Evolutionary conservation across 192 early-diverging fungal genomes (phyloP).

Genomic region (Mortierella hygrophila): DNA sequence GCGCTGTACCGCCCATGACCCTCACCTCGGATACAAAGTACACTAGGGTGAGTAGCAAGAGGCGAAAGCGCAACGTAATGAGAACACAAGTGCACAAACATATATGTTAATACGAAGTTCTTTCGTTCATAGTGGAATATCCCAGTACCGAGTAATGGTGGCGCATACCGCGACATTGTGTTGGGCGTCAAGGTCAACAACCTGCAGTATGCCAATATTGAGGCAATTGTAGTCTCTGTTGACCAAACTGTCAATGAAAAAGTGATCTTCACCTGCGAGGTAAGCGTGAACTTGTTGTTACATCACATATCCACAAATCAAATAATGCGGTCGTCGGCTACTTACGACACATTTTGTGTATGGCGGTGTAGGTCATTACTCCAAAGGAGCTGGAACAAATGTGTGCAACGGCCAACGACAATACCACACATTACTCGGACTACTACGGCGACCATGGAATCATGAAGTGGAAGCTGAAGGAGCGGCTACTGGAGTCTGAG

Average conservation of each 20-base stretch:
- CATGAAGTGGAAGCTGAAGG: not conserved
- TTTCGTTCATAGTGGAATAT: not conserved
- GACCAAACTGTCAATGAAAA: not conserved
- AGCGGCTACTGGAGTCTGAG: not conserved
- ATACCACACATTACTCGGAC: too few relatives aligned
- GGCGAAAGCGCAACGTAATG: too few relatives aligned
- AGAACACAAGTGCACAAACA: too few relatives aligned
- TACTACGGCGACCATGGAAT: not conserved
- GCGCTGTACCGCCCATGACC: too few relatives aligned
- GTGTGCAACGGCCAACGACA: not conserved
- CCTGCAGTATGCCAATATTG: not conserved
- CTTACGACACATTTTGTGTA: not conserved
- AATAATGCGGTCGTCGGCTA: not conserved
- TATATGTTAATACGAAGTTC: too few relatives aligned
- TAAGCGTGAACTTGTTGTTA: not conserved
- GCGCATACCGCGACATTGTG: not conserved
- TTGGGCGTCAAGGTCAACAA: not conserved
- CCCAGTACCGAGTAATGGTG: not conserved
- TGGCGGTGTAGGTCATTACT: not conserved
- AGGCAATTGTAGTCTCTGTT: not conserved
- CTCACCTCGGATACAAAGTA: too few relatives aligned
- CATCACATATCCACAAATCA: not conserved
- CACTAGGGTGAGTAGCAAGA: too few relatives aligned
- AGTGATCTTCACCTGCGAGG: not conserved
- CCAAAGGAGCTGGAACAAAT: not conserved